These are phyloP conservation scores for Pestalotiopsis sp. DNA, from an alignment of 2,329 filamentous ascomycete species.

Conservation along the genomic window DNA sequence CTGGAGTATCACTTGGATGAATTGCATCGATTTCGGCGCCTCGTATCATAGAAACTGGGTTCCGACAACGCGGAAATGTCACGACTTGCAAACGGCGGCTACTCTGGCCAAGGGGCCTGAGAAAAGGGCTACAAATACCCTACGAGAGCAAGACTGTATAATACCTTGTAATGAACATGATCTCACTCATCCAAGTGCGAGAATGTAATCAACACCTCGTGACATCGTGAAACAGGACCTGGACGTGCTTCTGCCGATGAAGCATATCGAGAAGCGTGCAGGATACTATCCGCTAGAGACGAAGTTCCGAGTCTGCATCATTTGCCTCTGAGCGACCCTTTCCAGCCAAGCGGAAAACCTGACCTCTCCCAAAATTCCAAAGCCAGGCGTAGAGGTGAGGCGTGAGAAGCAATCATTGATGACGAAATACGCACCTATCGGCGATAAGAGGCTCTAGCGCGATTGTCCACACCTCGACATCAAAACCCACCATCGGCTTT, in stretches of 20 bases:
- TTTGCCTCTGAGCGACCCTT: too few relatives aligned
- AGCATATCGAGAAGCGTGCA: neutral
- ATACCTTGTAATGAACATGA: conserved; percentile 12
- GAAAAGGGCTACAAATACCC: neutral
- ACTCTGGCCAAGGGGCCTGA: neutral
- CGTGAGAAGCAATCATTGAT: neutral
- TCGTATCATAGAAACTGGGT: conserved; percentile 2
- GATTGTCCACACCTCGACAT: neutral
- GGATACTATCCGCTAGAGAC: too few relatives aligned
- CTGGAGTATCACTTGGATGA: neutral
- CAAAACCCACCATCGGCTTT: neutral
- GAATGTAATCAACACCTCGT: neutral
- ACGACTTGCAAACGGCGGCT: neutral
- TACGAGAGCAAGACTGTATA: conserved; percentile 3
- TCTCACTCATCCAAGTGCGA: conserved; percentile 7
- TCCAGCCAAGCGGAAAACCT: too few relatives aligned
- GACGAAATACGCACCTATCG: conserved; percentile 15
- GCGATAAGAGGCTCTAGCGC: conserved; percentile 11
- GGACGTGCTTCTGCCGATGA: neutral
- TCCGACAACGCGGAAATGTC: neutral
- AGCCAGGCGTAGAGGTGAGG: neutral
- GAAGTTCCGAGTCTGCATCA: too few relatives aligned
- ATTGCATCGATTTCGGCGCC: neutral
- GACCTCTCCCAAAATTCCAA: neutral
- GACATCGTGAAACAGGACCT: neutral